A percentile compares a stretch with the other conserved stretches of the same genome.
These are phyloP conservation scores for Backusella luteola DNA, from an alignment of 192 early-diverging fungal species.

Conservation along the genomic window DNA sequence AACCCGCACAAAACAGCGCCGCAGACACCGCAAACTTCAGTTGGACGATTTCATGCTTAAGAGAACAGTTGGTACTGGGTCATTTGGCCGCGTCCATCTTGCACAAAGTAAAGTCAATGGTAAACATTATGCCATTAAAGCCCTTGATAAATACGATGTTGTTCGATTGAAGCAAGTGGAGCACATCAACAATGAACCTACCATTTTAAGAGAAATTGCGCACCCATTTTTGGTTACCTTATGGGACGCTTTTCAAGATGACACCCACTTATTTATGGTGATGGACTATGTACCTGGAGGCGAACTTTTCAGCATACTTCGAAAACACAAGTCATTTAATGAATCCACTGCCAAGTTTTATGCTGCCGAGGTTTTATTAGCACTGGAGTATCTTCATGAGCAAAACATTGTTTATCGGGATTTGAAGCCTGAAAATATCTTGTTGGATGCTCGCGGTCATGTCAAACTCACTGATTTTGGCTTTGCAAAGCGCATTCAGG, in stretches of 20 bases:
- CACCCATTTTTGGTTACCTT: constrained; percentile 89
- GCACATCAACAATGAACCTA: constrained; percentile 92
- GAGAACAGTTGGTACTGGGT: constrained; percentile 90
- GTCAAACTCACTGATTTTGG: constrained; percentile 97
- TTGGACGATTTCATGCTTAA: constrained; percentile 79
- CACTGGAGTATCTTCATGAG: constrained; percentile 87
- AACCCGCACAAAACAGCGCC: neutral
- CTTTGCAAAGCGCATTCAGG: constrained; percentile 56
- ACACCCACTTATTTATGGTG: constrained; percentile 84
- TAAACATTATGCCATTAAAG: constrained; percentile 93
- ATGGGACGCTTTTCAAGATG: constrained; percentile 89
- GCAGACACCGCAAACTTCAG: constrained; percentile 22
- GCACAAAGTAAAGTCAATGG: constrained; percentile 73
- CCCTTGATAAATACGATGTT: constrained; percentile 87
- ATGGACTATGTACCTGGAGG: constrained; percentile 94
- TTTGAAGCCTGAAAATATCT: constrained; percentile 81
- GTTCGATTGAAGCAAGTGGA: constrained; percentile 93
- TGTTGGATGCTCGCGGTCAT: constrained; percentile 85
- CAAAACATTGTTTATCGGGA: constrained; percentile 91
- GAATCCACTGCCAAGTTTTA: constrained; percentile 71
- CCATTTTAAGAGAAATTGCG: constrained; percentile 77
- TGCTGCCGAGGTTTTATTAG: constrained; percentile 83
- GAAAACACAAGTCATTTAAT: constrained; percentile 54
- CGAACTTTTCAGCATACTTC: constrained; percentile 76
- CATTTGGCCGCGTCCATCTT: constrained; percentile 93